These are phyloP conservation scores for Kwoniella sp. DNA, from an alignment of 768 basidiomycete species.

Conservation along the genomic window DNA sequence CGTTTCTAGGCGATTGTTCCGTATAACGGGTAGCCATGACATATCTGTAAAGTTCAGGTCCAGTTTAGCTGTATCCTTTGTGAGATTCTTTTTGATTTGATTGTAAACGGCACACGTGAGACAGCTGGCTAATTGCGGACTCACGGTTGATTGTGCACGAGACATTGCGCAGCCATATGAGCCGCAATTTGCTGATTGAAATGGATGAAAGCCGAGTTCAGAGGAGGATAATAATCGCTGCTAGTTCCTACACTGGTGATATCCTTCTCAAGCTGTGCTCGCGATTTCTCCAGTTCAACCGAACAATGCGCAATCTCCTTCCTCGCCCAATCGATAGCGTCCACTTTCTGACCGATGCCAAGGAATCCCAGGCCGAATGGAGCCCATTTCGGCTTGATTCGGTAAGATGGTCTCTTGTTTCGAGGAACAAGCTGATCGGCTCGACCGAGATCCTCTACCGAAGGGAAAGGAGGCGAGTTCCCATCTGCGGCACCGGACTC, in stretches of 20 bases:
- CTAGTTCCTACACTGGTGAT: conserved; percentile 41
- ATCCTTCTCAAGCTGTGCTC: conserved; percentile 47
- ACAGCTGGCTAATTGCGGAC: too few species aligned
- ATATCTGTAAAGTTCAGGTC: conserved; percentile 31
- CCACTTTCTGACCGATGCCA: conserved; percentile 75
- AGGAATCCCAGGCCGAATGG: conserved; percentile 62
- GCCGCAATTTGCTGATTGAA: conserved; percentile 93
- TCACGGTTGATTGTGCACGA: conserved; percentile 73
- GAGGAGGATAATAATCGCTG: conserved; percentile 52
- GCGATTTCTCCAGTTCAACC: conserved; percentile 56
- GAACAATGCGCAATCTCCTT: conserved; percentile 67
- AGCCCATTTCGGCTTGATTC: conserved; percentile 61
- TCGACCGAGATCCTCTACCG: conserved; percentile 11
- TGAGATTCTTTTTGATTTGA: too few species aligned
- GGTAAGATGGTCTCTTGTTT: conserved; percentile 75
- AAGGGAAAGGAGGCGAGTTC: conserved; percentile 22
- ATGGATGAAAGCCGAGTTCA: conserved; percentile 67
- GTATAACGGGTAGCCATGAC: conserved; percentile 72
- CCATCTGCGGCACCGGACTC: conserved; percentile 1
- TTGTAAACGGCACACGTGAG: too few species aligned
- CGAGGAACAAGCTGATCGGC: conserved; percentile 68
- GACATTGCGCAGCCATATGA: conserved; percentile 75
- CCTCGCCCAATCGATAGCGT: conserved; percentile 87
- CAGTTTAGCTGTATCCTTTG: not conserved
- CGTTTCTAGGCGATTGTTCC: conserved; percentile 82